Base-by-base conservation (phyloP, 2,329 filamentous ascomycete species). In the Microdochium bolleyi region DNA sequence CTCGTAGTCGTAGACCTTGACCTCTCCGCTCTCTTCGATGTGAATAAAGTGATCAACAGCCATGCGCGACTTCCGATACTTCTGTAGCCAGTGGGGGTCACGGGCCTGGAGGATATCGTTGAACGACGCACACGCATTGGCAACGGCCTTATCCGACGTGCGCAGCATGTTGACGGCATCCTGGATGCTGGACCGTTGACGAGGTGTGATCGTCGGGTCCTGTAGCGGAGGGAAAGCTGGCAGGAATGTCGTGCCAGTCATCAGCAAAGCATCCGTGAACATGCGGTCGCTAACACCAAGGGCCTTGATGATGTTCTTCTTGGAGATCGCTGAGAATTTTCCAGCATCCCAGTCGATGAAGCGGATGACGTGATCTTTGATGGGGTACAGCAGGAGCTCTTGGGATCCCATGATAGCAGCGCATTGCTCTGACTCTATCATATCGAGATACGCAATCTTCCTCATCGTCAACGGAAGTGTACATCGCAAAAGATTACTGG, bases 41-140 rank as follows among this genome's bases (percentile, higher is more conserved):
- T 92, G 84, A 41, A 95, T 85, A 67, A 92, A 92, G 68, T 97
- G 92, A 62, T 91, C 87, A 50, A 96, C 82, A 1, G 85, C 86
- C 79, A 95, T 85, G 56, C 86, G 85, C 22, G 90, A 90, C 67
- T 89, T 92, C 64, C 87, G 88, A 67, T 91, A 99, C 63, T 88
- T 89, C 65, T 92, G 88, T 30, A 89, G 75, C 77, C 95, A 99
- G 51, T 87, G 80, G 16, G 85, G 74, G 44, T 89, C 83, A 60
- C 84, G 80, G 50, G 82, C 76, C 59, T 87, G 80, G 11, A 91
- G 76, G 50, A 95, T 85, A 54, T 96, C 91, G 62, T 87, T 85
- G 64, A 89, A 92, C 50, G 85, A 85, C 51, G 84, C 78, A 64
- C 90, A 95, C 3, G 91, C 82, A 11, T 79, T 79, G 14, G 86